Evolutionary conservation across 495 filamentous ascomycete genomes (phyloP), one percentile per base, ranked within the genome.

Genomic region (Penicillium flavigenum): DNA sequence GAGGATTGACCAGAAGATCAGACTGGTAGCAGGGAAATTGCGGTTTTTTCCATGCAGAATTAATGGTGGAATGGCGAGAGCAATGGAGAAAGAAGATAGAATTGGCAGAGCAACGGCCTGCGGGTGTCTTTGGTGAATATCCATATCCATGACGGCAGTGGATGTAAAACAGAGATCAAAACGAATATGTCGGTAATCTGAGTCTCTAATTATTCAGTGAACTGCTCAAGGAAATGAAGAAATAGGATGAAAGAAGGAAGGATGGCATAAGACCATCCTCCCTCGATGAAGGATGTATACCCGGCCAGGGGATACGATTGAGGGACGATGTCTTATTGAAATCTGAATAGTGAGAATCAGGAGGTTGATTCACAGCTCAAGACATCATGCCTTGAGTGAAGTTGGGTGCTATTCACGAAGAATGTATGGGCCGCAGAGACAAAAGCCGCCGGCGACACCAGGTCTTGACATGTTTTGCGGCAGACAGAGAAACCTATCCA

Each of bases 1-100:
- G 10, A 89, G 19, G 20, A 84, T 68, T 51, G 86, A 76, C 80
- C 84, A 89, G 58, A 76, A 64, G 58, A 91, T 83, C 42, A 96
- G 77, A 45, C 65, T 38, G 76, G 86, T 39, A 76, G 82, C 70
- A 73, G 74, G 66, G 26, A 69, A 64, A 54, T 79, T 79, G 22
- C 73, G 70, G 42, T 79, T 78, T 58, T 73, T 73, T 48, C 63
- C 67, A 64, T 78, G 72, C 52, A 77, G 60, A 24, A 67, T 55
- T 46, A 78, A 46, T 5, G 78, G 72, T 3, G 67, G 62, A 36
- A 76, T 78, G 67, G 78, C 79, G 46, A 90, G 65, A 14, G 85
- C 53, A 32, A 87, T 75, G 27, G 81, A 73, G 26, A 88, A 24
- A 43, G 83, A 57, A 12, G 87, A 81, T 12, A 93, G 70, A 14